Conservation (phyloP, 148 eudicot species). For the Cornus florida region DNA sequence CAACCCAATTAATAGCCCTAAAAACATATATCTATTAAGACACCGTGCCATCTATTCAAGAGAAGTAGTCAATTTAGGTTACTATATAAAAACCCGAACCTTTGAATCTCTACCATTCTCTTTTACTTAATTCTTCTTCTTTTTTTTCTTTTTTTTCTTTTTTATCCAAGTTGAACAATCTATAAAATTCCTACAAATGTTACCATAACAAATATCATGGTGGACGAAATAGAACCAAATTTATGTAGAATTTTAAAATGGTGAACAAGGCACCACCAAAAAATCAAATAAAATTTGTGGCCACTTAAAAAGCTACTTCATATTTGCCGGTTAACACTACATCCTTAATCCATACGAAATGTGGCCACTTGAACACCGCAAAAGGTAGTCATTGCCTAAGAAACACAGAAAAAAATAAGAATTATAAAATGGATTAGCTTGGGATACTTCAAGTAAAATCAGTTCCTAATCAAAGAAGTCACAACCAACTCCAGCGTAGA, state of each 20-base stretch:
- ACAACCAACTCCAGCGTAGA: too few relatives aligned
- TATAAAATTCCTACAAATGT: not conserved
- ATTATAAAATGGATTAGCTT: too few relatives aligned
- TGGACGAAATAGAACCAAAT: not conserved
- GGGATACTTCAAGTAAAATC: too few relatives aligned
- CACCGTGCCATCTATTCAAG: not conserved
- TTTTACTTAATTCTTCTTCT: too few relatives aligned
- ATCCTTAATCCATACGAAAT: too few relatives aligned
- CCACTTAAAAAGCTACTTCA: too few relatives aligned
- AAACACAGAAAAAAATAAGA: not conserved
- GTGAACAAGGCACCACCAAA: not conserved
- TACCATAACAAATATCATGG: not conserved
- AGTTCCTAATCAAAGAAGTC: too few relatives aligned
- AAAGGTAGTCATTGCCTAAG: not conserved
- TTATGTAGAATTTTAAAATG: not conserved
- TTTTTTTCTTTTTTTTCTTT: too few relatives aligned
- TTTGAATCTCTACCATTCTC: not conserved
- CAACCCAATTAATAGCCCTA: too few relatives aligned
- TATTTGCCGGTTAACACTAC: too few relatives aligned
- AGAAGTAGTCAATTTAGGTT: not conserved
- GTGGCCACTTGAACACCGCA: not conserved
- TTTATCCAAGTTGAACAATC: not conserved
- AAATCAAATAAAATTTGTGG: too few relatives aligned
- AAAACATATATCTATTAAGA: not conserved
- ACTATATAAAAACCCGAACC: not conserved